phyloP scores from a whole-genome alignment of 768 basidiomycete genomes.

The Naganishia randhawae region DNA sequence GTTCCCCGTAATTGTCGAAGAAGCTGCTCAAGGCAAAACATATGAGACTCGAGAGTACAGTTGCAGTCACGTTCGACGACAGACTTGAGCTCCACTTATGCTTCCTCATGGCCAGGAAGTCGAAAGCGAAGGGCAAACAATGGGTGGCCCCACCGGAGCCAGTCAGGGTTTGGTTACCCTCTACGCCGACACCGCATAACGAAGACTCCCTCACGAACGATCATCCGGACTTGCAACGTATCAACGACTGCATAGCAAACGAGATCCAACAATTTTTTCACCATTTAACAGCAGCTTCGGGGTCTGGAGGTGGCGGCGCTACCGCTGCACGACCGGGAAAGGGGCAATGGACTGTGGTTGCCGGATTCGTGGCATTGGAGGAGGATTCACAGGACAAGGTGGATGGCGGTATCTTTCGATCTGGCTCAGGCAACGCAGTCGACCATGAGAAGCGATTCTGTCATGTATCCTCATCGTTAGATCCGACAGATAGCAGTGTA shows the following conservation, averaged over 20 bases:
- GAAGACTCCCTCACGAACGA: not conserved
- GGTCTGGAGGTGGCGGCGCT: conserved; percentile 5
- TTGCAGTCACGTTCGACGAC: too few relatives aligned
- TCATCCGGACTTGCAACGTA: not conserved
- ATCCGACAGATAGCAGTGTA: not conserved
- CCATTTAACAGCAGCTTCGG: not conserved
- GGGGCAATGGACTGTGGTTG: conserved; percentile 27
- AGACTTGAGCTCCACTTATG: too few relatives aligned
- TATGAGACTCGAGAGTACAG: too few relatives aligned
- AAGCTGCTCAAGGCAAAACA: too few relatives aligned
- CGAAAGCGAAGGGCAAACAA: not conserved
- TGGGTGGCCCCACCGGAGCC: not conserved
- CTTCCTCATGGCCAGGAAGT: not conserved
- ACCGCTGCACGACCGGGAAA: conserved; percentile 17
- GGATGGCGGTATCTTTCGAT: not conserved
- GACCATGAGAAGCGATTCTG: not conserved
- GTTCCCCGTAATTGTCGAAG: too few relatives aligned
- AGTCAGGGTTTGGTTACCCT: not conserved
- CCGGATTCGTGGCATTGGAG: conserved; percentile 7
- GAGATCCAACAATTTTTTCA: conserved; percentile 4
- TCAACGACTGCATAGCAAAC: not conserved
- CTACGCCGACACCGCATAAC: not conserved
- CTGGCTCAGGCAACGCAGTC: too few relatives aligned
- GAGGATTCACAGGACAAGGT: not conserved
- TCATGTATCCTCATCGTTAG: not conserved